Conservation (phyloP, 257 asterid genomes). For the Jaltomata sinuosa region DNA sequence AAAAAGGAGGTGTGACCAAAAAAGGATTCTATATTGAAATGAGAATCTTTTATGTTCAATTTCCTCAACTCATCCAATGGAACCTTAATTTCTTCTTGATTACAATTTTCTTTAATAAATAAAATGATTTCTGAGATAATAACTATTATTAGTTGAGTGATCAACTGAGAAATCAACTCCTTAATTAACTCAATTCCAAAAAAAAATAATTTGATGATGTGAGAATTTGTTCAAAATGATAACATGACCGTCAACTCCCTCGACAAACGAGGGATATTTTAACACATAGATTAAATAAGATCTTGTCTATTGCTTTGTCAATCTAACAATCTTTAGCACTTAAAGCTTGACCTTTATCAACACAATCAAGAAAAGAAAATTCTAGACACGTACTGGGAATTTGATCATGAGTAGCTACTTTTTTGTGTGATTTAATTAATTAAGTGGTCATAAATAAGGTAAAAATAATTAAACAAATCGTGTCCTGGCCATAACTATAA, state of each 20-base stretch:
- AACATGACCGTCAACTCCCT: neutral
- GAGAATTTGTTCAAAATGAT: neutral
- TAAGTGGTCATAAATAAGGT: neutral
- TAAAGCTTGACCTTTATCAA: neutral
- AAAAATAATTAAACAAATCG: conserved; percentile 7
- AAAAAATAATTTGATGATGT: no score
- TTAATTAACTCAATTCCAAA: neutral
- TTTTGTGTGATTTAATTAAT: neutral
- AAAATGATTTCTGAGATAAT: no score
- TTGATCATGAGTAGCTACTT: neutral
- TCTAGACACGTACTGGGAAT: neutral
- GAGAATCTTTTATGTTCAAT: no score
- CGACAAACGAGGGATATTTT: neutral
- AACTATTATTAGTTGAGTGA: no score
- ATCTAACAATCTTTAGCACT: neutral
- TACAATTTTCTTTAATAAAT: no score
- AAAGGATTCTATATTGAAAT: no score
- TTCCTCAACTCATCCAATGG: no score
- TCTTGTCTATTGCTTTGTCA: neutral
- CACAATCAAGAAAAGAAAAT: neutral
- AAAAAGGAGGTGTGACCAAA: no score
- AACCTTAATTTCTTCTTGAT: no score
- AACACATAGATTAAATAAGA: neutral
- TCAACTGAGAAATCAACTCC: no score
- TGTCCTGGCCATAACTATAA: conserved; percentile 25